A percentile compares a stretch with the other conserved stretches of the same genome.
These are phyloP conservation scores for Cladosporium sp. DNA, from an alignment of 2,329 filamentous ascomycete genomes.

Conservation along the genomic window DNA sequence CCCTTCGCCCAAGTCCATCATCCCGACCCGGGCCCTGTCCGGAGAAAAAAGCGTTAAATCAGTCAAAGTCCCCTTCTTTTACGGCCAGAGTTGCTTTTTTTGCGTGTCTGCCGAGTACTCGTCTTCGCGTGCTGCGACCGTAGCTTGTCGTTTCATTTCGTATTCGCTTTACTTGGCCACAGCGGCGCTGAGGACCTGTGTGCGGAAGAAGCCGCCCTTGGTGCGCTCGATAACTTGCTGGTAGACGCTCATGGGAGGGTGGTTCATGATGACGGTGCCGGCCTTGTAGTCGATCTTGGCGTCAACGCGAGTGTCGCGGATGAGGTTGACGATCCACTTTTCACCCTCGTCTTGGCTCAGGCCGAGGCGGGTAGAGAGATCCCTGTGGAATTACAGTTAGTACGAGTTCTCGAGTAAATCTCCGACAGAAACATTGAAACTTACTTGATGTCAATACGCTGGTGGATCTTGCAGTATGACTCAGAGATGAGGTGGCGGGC, in stretches of 20 bases:
- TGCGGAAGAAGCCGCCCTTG: constrained; percentile 98
- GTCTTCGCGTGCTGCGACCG: constrained; percentile 11
- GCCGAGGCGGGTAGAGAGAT: constrained; percentile 87
- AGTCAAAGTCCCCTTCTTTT: constrained; percentile 1
- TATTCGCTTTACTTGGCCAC: constrained; percentile 46
- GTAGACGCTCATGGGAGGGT: constrained; percentile 96
- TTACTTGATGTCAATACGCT: constrained; percentile 92
- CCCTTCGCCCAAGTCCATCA: constrained; percentile 13
- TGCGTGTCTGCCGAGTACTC: neutral
- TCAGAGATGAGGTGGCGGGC: constrained; percentile 97
- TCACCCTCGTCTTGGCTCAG: constrained; percentile 93
- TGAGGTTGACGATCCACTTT: constrained; percentile 99
- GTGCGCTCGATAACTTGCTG: constrained; percentile 99
- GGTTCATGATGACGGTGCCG: constrained; percentile 98
- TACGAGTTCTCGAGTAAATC: neutral
- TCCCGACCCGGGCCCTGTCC: constrained; percentile 12
- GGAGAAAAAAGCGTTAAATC: constrained; percentile 14
- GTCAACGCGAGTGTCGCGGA: constrained; percentile 93
- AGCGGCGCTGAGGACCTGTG: constrained; percentile 77
- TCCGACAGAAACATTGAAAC: constrained; percentile 29
- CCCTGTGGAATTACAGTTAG: constrained; percentile 49
- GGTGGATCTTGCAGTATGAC: constrained; percentile 99
- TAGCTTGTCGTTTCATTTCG: constrained; percentile 15
- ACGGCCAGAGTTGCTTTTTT: neutral
- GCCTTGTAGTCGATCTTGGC: constrained; percentile 99